Evolutionary conservation across 305 asterid genomes (phyloP).

Genomic region (Salvia sclarea): DNA sequence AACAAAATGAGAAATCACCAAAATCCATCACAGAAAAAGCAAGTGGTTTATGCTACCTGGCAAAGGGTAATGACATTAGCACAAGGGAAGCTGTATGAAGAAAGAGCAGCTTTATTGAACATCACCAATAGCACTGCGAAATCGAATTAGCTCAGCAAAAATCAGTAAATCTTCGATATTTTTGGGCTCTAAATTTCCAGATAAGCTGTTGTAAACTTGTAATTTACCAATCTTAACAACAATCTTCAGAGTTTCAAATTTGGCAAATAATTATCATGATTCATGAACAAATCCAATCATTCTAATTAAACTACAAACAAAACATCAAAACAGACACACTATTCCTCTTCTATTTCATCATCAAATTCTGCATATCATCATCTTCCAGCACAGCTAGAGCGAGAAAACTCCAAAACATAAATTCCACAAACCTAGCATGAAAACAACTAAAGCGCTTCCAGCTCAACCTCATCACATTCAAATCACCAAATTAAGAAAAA

Average conservation of each 20-base stretch:
- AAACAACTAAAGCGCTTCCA: background rate
- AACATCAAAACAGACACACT: background rate
- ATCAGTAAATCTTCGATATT: background rate
- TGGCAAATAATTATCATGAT: background rate
- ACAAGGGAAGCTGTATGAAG: constrained; percentile 78
- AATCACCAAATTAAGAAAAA: background rate
- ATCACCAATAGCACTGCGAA: constrained; percentile 82
- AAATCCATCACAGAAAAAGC: background rate
- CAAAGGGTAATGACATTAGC: constrained; percentile 88
- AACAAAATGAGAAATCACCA: background rate
- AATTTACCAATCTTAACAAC: background rate
- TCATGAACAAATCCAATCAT: background rate
- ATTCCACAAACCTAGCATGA: constrained; percentile 13
- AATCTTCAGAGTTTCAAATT: background rate
- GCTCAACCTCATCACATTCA: constrained; percentile 13
- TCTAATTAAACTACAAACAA: background rate
- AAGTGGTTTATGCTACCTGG: constrained; percentile 51
- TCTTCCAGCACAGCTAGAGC: background rate
- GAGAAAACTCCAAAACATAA: constrained; percentile 1
- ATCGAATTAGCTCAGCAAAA: constrained; percentile 10
- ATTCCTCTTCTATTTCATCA: background rate
- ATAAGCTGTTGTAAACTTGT: background rate
- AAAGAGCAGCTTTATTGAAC: constrained; percentile 96
- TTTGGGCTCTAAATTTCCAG: background rate
- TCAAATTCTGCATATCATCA: background rate